Percentiles rank a stretch among this genome's conserved stretches.
These are phyloP conservation scores for Agapanthus africanus DNA, from an alignment of 106 monocot genomes.

Conservation along the genomic window DNA sequence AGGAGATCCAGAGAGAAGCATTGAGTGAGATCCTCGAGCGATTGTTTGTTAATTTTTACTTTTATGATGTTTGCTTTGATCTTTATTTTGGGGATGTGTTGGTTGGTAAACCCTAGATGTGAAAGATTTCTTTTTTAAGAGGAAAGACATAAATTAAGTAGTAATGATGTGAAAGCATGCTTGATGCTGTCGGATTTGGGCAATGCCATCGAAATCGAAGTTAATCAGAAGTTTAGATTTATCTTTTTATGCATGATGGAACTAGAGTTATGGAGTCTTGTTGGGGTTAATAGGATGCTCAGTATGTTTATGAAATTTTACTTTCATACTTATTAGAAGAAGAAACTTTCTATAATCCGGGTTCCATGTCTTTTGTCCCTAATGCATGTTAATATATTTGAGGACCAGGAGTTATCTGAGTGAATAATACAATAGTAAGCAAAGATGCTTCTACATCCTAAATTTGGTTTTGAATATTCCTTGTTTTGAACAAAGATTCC, in stretches of 20 bases:
- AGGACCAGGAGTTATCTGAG: not conserved
- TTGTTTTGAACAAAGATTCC: too few species aligned
- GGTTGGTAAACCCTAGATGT: not conserved
- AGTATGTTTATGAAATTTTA: too few species aligned
- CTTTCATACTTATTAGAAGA: too few species aligned
- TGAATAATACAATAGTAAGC: not conserved
- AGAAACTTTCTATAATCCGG: too few species aligned
- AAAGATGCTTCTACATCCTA: not conserved
- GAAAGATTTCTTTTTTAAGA: not conserved
- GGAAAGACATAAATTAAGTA: too few species aligned
- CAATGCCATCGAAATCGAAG: not conserved
- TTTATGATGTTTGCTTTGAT: not conserved
- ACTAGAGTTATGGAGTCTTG: not conserved
- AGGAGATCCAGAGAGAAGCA: constrained; percentile 80
- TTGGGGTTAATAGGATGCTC: not conserved
- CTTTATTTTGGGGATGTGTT: not conserved
- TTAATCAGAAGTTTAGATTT: not conserved
- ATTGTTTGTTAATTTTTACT: not conserved
- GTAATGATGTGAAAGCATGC: not conserved
- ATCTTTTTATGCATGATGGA: not conserved
- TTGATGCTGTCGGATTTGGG: not conserved
- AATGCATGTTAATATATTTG: not conserved
- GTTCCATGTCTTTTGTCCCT: not conserved
- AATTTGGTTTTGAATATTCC: not conserved
- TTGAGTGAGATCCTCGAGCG: constrained; percentile 47